Conservation (phyloP, 208 protist species). For the Acanthamoeba sp. region DNA sequence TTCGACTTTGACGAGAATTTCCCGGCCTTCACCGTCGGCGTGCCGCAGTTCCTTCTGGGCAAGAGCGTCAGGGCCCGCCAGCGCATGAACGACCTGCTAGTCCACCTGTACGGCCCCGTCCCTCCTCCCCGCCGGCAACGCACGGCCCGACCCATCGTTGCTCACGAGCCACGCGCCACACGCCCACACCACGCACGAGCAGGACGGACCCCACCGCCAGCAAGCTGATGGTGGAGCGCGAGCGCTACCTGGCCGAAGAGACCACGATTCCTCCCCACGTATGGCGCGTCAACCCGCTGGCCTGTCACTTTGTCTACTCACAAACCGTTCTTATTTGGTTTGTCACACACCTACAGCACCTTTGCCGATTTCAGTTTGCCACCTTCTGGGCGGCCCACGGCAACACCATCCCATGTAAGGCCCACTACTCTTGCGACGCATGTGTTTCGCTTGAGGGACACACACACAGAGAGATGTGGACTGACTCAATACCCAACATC, state of each 20-base stretch:
- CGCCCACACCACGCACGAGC: neutral
- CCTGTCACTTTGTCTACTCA: too few species aligned
- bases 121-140: neutral
- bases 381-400: slow-evolving; percentile 32
- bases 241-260: slow-evolving; percentile 25
- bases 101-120: neutral
- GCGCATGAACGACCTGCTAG: slow-evolving; percentile 10
- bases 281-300: too few species aligned
- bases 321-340: too few species aligned
- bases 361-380: neutral
- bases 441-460: neutral
- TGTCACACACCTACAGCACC: neutral
- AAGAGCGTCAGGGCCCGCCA: slow-evolving; percentile 13
- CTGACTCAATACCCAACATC: neutral
- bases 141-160: too few species aligned
- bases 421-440: neutral
- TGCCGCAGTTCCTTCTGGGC: neutral
- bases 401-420: slow-evolving; percentile 1
- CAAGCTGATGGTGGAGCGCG: slow-evolving; percentile 26
- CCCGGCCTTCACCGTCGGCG: slow-evolving; percentile 40
- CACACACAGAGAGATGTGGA: neutral
- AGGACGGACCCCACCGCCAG: slow-evolving; percentile 15
- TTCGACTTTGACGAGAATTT: slow-evolving; percentile 24
- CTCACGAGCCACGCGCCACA: neutral
- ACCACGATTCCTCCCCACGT: neutral